Conservation (phyloP, 352 stramenopile genomes). For the Pythium aristosporum region DNA sequence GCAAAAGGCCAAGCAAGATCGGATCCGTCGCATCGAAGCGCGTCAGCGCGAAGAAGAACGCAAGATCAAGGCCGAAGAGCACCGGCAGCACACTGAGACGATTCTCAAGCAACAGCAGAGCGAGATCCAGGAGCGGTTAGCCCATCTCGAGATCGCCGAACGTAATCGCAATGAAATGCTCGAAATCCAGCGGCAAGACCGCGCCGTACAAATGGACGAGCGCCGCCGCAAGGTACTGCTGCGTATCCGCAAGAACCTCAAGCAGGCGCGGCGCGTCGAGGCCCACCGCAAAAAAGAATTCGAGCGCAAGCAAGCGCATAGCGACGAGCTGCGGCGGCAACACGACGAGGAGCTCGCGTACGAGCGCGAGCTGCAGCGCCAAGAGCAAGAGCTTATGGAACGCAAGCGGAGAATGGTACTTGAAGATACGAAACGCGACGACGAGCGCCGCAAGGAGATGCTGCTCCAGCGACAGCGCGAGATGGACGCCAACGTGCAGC, state of each 20-base stretch:
- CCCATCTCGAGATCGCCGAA: conserved; percentile 67
- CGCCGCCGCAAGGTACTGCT: conserved; percentile 51
- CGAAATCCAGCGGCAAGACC: conserved; percentile 65
- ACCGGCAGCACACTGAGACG: conserved; percentile 53
- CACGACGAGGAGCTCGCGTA: conserved; percentile 64
- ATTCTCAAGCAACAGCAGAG: conserved; percentile 61
- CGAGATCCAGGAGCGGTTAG: conserved; percentile 59
- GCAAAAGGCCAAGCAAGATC: conserved; percentile 77
- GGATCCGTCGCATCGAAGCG: conserved; percentile 60
- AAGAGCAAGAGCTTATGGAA: conserved; percentile 72
- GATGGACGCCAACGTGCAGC: conserved; percentile 66
- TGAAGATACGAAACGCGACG: conserved; percentile 66
- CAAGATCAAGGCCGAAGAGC: conserved; percentile 73
- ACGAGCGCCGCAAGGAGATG: conserved; percentile 71
- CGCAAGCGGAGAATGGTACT: conserved; percentile 69
- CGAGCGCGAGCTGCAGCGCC: conserved; percentile 48
- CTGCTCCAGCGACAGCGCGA: conserved; percentile 63
- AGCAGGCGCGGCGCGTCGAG: conserved; percentile 63
- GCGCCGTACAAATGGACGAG: conserved; percentile 66
- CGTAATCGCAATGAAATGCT: conserved; percentile 67
- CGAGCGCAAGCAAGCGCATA: conserved; percentile 52
- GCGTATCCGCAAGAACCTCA: conserved; percentile 71
- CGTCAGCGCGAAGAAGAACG: conserved; percentile 69
- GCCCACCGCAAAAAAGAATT: conserved; percentile 66
- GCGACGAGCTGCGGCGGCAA: conserved; percentile 50